Conservation (phyloP, 2,329 filamentous ascomycete species). For the Colletotrichum sublineola region DNA sequence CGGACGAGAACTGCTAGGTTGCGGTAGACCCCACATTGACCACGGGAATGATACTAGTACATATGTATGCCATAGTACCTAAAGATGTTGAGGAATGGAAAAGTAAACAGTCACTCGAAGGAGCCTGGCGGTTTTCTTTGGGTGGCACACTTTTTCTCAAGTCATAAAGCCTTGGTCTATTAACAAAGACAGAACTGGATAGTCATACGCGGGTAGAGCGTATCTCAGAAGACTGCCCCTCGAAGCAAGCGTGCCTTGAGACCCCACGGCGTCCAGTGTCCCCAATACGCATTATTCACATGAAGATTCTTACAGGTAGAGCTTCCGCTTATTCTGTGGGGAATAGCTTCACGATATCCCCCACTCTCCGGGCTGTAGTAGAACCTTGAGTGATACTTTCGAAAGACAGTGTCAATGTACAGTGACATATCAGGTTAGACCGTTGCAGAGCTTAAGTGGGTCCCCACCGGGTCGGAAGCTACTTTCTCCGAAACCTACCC, state of each 20-base stretch:
- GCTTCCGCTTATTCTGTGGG: constrained; percentile 1
- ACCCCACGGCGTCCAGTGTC: not conserved
- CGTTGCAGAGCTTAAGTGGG: not conserved
- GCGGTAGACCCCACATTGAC: constrained; percentile 20
- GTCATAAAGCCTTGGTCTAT: no score
- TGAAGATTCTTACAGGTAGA: not conserved
- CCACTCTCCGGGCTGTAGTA: not conserved
- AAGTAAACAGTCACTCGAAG: not conserved
- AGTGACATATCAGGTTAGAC: not conserved
- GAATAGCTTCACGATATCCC: not conserved
- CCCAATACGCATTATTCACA: constrained; percentile 12
- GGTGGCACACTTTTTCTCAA: not conserved
- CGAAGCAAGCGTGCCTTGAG: no score
- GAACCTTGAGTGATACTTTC: no score
- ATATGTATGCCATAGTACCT: not conserved
- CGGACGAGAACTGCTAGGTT: constrained; percentile 13
- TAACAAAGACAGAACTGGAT: no score
- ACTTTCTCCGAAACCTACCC: constrained; percentile 22
- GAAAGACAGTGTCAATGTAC: not conserved
- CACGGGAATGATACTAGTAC: not conserved
- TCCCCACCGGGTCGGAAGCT: not conserved
- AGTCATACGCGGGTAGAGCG: not conserved
- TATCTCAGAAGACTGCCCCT: not conserved
- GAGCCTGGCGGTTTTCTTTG: not conserved
- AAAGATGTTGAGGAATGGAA: constrained; percentile 4